Evolutionary conservation across 352 stramenopile genomes (phyloP).

Genomic region (Thraustochytrium striatum): DNA sequence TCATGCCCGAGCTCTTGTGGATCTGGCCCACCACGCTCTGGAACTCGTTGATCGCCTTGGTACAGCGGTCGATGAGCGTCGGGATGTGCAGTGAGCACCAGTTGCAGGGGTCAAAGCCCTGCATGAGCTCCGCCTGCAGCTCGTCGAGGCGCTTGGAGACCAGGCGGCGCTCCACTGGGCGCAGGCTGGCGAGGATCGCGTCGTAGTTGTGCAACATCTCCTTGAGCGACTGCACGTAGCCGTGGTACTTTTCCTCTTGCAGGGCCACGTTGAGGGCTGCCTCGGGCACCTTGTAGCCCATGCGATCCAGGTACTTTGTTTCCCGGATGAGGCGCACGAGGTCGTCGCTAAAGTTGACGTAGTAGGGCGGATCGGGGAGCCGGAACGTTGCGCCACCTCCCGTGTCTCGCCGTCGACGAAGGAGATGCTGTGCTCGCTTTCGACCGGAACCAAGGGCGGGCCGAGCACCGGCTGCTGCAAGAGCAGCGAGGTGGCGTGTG

Average conservation of each 20-base stretch:
- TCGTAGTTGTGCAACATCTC: constrained; percentile 87
- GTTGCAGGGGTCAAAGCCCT: constrained; percentile 87
- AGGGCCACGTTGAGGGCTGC: constrained; percentile 89
- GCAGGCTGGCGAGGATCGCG: constrained; percentile 69
- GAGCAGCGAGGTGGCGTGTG: constrained; percentile 81
- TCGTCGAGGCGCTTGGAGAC: constrained; percentile 79
- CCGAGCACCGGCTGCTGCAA: constrained; percentile 86
- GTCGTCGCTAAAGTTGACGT: constrained; percentile 85
- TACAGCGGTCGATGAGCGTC: constrained; percentile 86
- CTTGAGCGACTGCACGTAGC: constrained; percentile 82
- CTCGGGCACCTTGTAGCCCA: constrained; percentile 90
- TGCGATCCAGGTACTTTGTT: constrained; percentile 87
- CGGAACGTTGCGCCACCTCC: not conserved
- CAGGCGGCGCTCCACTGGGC: constrained; percentile 79
- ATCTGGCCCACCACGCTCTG: constrained; percentile 85
- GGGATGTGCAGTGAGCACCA: constrained; percentile 94
- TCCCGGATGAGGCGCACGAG: constrained; percentile 91
- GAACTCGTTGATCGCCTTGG: constrained; percentile 86
- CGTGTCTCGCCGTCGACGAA: not conserved
- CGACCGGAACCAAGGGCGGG: constrained; percentile 59
- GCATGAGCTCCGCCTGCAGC: constrained; percentile 67
- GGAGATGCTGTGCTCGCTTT: not conserved
- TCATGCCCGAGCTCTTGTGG: constrained; percentile 89
- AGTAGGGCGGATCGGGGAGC: constrained; percentile 80
- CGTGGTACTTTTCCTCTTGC: constrained; percentile 91